Percentiles rank a stretch among this genome's conserved stretches.
These are phyloP conservation scores for Ananas comosus DNA, from an alignment of 176 grass and related monocot genomes.

Conservation along the genomic window DNA sequence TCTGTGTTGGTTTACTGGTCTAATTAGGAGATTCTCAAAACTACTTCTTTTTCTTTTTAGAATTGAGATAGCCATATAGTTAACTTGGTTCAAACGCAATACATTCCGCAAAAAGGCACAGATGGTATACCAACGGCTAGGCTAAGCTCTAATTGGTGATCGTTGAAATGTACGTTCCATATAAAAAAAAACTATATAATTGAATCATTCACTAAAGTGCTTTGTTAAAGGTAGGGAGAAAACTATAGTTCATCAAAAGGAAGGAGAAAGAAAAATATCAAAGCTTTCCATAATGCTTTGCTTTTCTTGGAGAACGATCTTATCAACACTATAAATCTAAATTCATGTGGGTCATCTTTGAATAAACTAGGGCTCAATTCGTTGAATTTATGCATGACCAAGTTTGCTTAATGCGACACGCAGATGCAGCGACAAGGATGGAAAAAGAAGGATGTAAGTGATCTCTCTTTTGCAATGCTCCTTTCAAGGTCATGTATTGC, in stretches of 20 bases:
- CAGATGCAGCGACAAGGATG: neutral
- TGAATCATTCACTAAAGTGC: slow-evolving; percentile 1
- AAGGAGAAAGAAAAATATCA: neutral
- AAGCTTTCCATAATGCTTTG: neutral
- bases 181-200: neutral
- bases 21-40: no score
- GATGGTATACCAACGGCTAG: no score
- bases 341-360: neutral
- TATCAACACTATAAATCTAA: neutral
- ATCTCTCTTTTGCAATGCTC: no score
- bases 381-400: no score
- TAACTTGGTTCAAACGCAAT: no score
- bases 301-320: neutral
- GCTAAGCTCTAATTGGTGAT: no score
- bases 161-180: neutral
- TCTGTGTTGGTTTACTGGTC: no score
- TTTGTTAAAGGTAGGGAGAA: neutral
- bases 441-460: neutral
- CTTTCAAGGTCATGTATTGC: no score
- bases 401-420: neutral
- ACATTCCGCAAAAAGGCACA: no score
- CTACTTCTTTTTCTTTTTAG: no score
- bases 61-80: no score
- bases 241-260: neutral
- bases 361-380: neutral